Conservation (phyloP, 2,329 filamentous ascomycete genomes). For the Chaetomium sp. region DNA sequence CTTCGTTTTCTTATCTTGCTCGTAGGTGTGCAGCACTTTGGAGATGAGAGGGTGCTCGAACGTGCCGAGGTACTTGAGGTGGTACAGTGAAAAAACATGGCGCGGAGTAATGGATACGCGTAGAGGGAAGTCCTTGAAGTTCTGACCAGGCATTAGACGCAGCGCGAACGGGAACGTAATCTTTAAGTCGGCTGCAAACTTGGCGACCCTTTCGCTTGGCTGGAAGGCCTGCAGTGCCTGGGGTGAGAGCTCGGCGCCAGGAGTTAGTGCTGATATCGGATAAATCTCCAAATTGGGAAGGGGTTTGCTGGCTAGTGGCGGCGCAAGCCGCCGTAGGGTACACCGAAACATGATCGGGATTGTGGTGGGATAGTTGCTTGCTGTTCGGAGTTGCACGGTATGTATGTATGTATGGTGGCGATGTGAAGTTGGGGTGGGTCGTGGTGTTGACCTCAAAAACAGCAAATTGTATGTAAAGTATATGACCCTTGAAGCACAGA, state of each 20-base stretch:
- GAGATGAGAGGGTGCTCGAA: constrained; percentile 39
- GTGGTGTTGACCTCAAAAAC: neutral
- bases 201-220: neutral
- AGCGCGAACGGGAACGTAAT: constrained; percentile 7
- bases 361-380: neutral
- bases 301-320: neutral
- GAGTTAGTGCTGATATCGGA: neutral
- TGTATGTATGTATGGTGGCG: neutral
- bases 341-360: constrained; percentile 11
- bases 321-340: neutral
- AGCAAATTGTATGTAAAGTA: neutral
- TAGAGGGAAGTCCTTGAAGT: constrained; percentile 32
- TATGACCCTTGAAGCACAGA: neutral
- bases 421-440: neutral
- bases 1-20: constrained; percentile 12
- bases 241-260: neutral
- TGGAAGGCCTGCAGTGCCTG: neutral
- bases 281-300: neutral
- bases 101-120: constrained; percentile 35
- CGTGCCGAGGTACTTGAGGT: constrained; percentile 41
- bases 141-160: constrained; percentile 7
- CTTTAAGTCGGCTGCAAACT: neutral
- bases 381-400: neutral
- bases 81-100: constrained; percentile 41
- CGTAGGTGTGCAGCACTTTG: constrained; percentile 27